phyloP scores from a whole-genome alignment of 2,329 filamentous ascomycete species.

The Ascochyta rabiei region DNA sequence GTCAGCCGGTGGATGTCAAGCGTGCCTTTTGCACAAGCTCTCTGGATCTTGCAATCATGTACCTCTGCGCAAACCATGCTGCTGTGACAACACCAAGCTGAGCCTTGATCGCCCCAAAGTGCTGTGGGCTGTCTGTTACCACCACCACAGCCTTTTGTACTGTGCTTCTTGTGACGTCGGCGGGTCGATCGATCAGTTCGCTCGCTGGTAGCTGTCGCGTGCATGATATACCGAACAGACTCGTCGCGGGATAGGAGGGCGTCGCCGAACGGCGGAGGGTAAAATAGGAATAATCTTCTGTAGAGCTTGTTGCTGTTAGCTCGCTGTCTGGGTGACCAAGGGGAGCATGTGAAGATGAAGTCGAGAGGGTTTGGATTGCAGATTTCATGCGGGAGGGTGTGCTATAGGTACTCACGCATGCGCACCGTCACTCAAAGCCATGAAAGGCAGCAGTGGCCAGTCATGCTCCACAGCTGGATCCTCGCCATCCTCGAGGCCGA shows the following conservation, averaged over 20 bases:
- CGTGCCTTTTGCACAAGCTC: too few relatives aligned
- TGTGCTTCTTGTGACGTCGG: slow-evolving; percentile 94
- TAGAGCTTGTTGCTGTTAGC: slow-evolving; percentile 61
- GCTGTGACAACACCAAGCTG: slow-evolving; percentile 88
- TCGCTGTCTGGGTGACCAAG: neutral
- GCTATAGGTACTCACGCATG: slow-evolving; percentile 68
- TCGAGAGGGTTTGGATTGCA: neutral
- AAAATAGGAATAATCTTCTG: slow-evolving; percentile 98
- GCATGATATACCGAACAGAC: slow-evolving; percentile 94
- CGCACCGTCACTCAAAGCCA: slow-evolving; percentile 94
- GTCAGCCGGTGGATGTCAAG: slow-evolving; percentile 14
- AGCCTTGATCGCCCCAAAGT: slow-evolving; percentile 89
- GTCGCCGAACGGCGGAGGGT: slow-evolving; percentile 71
- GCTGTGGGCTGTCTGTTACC: slow-evolving; percentile 87
- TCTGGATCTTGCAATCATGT: slow-evolving; percentile 28
- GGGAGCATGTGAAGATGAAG: slow-evolving; percentile 6
- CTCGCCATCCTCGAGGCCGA: slow-evolving; percentile 73
- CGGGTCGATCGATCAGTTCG: slow-evolving; percentile 75
- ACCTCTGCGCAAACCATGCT: slow-evolving; percentile 92
- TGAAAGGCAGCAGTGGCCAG: slow-evolving; percentile 92
- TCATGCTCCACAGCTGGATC: slow-evolving; percentile 85
- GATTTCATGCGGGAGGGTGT: slow-evolving; percentile 25
- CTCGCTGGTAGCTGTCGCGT: slow-evolving; percentile 87
- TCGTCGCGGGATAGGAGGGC: slow-evolving; percentile 65
- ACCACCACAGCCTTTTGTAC: slow-evolving; percentile 98